Evolutionary conservation across 2,329 filamentous ascomycete genomes (phyloP).

Genomic region (Aspergillus eucalypticola): DNA sequence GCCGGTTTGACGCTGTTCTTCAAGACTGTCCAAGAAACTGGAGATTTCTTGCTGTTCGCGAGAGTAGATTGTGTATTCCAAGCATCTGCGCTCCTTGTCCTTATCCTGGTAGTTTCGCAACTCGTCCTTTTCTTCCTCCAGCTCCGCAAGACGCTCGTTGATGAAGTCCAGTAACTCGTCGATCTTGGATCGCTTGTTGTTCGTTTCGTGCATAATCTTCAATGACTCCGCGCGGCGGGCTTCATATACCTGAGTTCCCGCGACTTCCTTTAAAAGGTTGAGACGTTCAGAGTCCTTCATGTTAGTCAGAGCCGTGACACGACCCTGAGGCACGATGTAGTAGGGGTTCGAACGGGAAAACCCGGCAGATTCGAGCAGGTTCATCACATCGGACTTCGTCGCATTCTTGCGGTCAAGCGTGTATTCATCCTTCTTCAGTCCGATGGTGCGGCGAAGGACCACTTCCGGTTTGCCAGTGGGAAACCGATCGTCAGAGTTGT

Average conservation of each 20-base stretch:
- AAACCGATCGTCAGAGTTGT: conserved; percentile 95
- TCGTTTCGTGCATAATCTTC: conserved; percentile 96
- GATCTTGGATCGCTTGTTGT: conserved; percentile 91
- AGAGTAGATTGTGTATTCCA: conserved; percentile 93
- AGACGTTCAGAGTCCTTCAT: conserved; percentile 96
- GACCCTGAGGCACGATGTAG: conserved; percentile 97
- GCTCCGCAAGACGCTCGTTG: conserved; percentile 80
- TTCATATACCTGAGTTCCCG: conserved; percentile 96
- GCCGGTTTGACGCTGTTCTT: conserved; percentile 76
- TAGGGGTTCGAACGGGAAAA: conserved; percentile 98
- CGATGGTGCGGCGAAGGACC: conserved; percentile 88
- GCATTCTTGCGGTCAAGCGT: conserved; percentile 96
- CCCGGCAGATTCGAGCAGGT: conserved; percentile 90
- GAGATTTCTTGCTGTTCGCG: conserved; percentile 81
- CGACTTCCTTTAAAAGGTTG: conserved; percentile 93
- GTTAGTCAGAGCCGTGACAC: conserved; percentile 92
- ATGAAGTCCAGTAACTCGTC: conserved; percentile 91
- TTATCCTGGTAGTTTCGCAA: conserved; percentile 91
- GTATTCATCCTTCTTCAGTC: conserved; percentile 97
- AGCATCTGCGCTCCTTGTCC: conserved; percentile 83
- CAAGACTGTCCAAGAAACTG: conserved; percentile 76
- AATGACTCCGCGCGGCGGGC: conserved; percentile 84
- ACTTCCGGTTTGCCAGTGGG: conserved; percentile 90
- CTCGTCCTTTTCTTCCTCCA: conserved; percentile 97
- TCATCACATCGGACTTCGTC: conserved; percentile 91